Evolutionary conservation across 2,329 filamentous ascomycete genomes (phyloP), one percentile per base, ranked within the genome.

Genomic region (Drechslerella coelobrocha): DNA sequence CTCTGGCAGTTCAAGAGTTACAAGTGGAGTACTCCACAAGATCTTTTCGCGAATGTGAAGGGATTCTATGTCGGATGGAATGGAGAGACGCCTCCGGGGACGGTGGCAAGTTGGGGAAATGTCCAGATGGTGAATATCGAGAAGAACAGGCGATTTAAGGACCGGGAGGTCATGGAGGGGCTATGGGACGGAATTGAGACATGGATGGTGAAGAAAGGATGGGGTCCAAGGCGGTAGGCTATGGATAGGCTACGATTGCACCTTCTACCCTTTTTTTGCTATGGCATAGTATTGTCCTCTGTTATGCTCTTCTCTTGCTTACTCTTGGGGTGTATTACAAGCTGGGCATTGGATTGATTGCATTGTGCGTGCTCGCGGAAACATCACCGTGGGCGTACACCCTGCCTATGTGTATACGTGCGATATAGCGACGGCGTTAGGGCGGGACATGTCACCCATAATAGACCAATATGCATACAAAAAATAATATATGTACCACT

Each of bases 1-100:
- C 88, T 89, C 8, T 99, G 94, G 94, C 94, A 99, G 80, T 99
- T 99, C 82, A 96, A 97, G 81, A 90, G 87, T 75, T 99, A 99
- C 84, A 96, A 96, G 80, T 99, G 94, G 91, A 88, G 88, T 75
- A 88, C 89, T 61, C 90, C 94, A 0, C 84, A 87, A 12, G 94
- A 97, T 77, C 83, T 99, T 53, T 99, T 99, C 81, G 86, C 87
- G 74, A 90, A 97, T 77, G 90, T 91, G 1, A 83, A 91, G 12
- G 94, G 94, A 61, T 82, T 99, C 53, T 96, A 91, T 77, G 87
- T 99, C 1, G 94, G 94, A 2, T 97, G 92, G 91, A 86, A 89
- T 72, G 92, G 90, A 53, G 92, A 97, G 77, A 84, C 87, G 72
- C 80, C 88, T 2, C 94, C 94, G 0, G 85, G 89, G 59, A 88